These are phyloP conservation scores for Metroxylon sagu DNA, from an alignment of 176 grass and related monocot species.

Conservation along the genomic window DNA sequence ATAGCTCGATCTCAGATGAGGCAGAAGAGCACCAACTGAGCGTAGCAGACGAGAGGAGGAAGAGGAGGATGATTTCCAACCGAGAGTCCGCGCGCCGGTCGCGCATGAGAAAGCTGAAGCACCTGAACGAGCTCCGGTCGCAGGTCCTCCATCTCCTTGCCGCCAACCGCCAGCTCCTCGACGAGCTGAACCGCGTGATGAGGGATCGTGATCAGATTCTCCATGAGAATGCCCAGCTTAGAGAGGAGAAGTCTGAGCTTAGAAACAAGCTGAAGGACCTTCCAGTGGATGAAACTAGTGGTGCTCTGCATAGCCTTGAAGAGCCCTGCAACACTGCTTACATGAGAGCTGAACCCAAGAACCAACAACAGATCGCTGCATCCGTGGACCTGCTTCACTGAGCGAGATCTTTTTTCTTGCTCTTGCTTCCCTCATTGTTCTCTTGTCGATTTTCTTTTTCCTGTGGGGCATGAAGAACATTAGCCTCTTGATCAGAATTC, in stretches of 20 bases:
- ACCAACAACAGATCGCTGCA: too few relatives aligned
- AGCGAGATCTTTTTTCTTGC: too few relatives aligned
- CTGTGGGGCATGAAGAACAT: too few relatives aligned
- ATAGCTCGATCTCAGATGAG: conserved; percentile 44
- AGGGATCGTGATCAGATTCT: conserved; percentile 18
- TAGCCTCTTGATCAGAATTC: too few relatives aligned
- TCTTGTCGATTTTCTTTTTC: too few relatives aligned
- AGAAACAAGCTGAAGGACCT: conserved; percentile 33
- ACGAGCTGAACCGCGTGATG: conserved; percentile 57
- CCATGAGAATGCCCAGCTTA: conserved; percentile 49
- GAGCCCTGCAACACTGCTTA: too few relatives aligned
- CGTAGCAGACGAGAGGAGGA: conserved; percentile 59
- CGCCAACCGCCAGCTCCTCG: conserved; percentile 45
- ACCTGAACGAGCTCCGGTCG: conserved; percentile 45
- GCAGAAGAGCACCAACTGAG: conserved; percentile 7
- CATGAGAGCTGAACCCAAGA: too few relatives aligned
- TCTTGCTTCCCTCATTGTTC: too few relatives aligned
- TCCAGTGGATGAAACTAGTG: background rate
- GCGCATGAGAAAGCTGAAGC: conserved; percentile 74
- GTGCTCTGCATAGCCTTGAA: too few relatives aligned
- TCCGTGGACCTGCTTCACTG: too few relatives aligned
- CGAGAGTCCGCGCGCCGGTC: conserved; percentile 73
- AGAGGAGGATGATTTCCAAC: conserved; percentile 67
- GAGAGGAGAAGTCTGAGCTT: conserved; percentile 44
- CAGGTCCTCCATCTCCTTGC: conserved; percentile 43